Evolutionary conservation across 2,329 filamentous ascomycete species (phyloP), one percentile per base, ranked within the genome.

Genomic region (Calcarisporium arbuscula): DNA sequence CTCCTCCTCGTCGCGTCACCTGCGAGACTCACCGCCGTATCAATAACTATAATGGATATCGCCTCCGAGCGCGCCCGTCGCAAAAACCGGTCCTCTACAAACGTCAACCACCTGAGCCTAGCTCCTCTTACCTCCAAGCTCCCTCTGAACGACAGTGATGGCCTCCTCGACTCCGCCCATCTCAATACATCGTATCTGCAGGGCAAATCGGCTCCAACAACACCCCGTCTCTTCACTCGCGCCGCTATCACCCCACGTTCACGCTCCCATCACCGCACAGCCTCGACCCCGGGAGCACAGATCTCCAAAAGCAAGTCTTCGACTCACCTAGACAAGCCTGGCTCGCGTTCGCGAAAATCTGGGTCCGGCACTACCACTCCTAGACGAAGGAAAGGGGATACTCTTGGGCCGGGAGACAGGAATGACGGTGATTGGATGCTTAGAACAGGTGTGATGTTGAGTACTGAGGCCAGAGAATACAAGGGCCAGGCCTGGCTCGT

Each of bases 401-500:
- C 40, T 33, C 43, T 54, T 14, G 47, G 42, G 16, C 54, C 42
- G 40, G 49, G 51, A 21, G 62, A 70, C 41, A 57, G 57, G 23
- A 62, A 62, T 37, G 70, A 79, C 46, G 74, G 71, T 37, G 78
- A 82, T 56, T 84, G 80, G 79, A 60, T 84, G 29, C 62, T 80
- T 17, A 69, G 78, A 19, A 71, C 77, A 1, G 79, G 78, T 30
- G 76, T 76, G 6, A 52, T 80, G 30, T 72, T 84, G 46, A 72
- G 72, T 37, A 70, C 68, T 33, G 75, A 79, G 51, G 66, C 77
- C 14, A 65, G 79, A 37, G 80, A 84, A 51, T 78, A 65, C 48
- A 83, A 83, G 56, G 80, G 80, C 11, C 79, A 84, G 55, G 62
- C 72, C 11, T 85, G 80, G 80, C 68, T 85, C 15, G 64, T 74